Base-by-base conservation (phyloP, 2,329 filamentous ascomycete genomes). In the Aureobasidium uvarum region DNA sequence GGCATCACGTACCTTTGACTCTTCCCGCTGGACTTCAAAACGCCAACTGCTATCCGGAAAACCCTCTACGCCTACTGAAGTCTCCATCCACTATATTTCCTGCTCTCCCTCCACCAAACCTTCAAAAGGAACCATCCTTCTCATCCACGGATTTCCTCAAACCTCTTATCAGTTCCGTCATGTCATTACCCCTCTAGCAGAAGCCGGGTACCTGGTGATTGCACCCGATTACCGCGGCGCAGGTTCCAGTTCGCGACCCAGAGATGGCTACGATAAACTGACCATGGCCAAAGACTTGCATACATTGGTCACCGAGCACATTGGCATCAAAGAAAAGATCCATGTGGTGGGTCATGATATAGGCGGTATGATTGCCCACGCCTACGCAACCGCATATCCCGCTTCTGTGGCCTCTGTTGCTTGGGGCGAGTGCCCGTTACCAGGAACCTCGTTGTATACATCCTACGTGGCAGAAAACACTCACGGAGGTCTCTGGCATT, bases 321-420 rank as follows among this genome's bases (percentile, higher is more conserved):
- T 81, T 0, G 67, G 69, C 0, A 75, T 79, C 68, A 72, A 71
- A 16, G 70, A 76, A 16, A 73, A 76, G 14, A 71, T 80, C 4
- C 78, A 81, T 65, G 69, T 81, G 3, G 75, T 82, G 0, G 80
- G 80, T 11, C 78, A 83, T 62, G 80, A 82, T 64, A 81, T 82
- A 23, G 79, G 80, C 18, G 79, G 79, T 48, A 81, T 81, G 79
- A 75, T 82, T 31, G 77, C 78, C 0, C 77, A 78, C 66, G 75
- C 78, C 5, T 79, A 79, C 66, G 78, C 76, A 5, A 69, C 72
- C 1, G 74, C 72, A 1, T 77, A 76, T 51, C 72, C 78, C 0
- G 68, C 74, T 1, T 67, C 73, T 41, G 73, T 75, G 0, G 72
- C 72, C 1, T 78, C 72, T 55, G 73, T 81, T 18, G 75, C 71